Evolutionary conservation across 108 stramenopile species (phyloP).

Genomic region (Mediolabrus comicus): DNA sequence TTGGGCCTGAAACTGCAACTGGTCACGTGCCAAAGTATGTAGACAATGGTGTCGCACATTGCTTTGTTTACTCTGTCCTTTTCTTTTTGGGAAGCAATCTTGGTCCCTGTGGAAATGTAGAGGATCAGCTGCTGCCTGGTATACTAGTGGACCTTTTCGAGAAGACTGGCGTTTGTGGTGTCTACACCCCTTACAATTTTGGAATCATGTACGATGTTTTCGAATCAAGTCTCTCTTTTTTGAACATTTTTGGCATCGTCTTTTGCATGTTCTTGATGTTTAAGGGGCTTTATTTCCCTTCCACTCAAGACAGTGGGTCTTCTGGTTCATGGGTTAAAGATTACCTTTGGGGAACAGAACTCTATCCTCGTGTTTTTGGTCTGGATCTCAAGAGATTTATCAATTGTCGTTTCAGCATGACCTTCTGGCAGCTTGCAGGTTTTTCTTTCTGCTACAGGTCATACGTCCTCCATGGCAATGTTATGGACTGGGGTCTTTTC

Average conservation of each 20-base stretch:
- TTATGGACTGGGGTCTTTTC: constrained; percentile 48
- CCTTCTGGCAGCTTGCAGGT: constrained; percentile 89
- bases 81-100: constrained; percentile 51
- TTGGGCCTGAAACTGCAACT: constrained; percentile 56
- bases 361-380: constrained; percentile 94
- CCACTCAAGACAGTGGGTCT: constrained; percentile 86
- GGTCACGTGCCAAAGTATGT: constrained; percentile 63
- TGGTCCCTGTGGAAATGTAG: constrained; percentile 34
- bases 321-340: constrained; percentile 87
- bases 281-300: constrained; percentile 90
- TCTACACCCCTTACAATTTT: constrained; percentile 38
- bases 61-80: constrained; percentile 33
- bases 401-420: constrained; percentile 99
- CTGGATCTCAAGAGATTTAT: constrained; percentile 96
- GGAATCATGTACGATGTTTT: constrained; percentile 82
- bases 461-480: constrained; percentile 40
- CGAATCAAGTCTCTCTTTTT: constrained; percentile 61
- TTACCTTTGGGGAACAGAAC: constrained; percentile 98
- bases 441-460: constrained; percentile 66
- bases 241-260: constrained; percentile 93
- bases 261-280: constrained; percentile 82
- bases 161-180: constrained; percentile 23
- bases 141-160: background rate
- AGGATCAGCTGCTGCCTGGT: constrained; percentile 3
- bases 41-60: constrained; percentile 62